Base-by-base conservation (phyloP, 2,329 filamentous ascomycete genomes). In the Ophiostoma novo-ulmi region DNA sequence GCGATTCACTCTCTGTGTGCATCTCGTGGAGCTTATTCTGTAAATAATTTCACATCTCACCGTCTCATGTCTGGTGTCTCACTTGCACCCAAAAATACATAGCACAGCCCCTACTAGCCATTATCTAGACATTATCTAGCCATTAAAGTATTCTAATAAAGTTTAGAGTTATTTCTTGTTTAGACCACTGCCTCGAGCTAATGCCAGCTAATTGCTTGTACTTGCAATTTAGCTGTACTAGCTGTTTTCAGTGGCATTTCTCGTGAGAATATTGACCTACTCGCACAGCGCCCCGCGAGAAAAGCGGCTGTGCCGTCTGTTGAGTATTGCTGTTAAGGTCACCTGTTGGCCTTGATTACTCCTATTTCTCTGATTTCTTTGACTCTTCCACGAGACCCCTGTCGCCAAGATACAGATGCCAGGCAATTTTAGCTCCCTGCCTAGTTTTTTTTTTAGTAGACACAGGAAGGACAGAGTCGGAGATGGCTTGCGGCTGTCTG, bases 141-240 rank as follows among this genome's bases (percentile, higher is more conserved):
- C 11, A 10, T n/a, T 55, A 26, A n/a, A 2, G 26, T 10, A 13
- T 5, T 10, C 26, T 61, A 22, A 8, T 61, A 35, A 61, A 17
- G 11, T 61, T 61, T 61, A 61, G 26, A 31, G 55, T 61, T 61
- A 61, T 61, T 61, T 26, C 22, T 58, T 22, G 11, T 58, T 58
- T 26, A 58, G 52, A 26, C 55, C 14, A 20, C 55, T 11, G 26
- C 13, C 55, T 31, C 26, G 55, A 61, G 55, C 55, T 61, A 61
- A 61, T 35, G 55, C 55, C n/a, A 10, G 52, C 10, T 55, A 26
- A 26, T 26, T 48, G 17, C 5, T 48, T 48, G 20, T 48, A 48
- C 5, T 17, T 44, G 11, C 20, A 17, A 20, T 17, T 20, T 48
- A 48, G 44, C 44, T n/a, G 44, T 48, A 17, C 20, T 48, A 20